A percentile compares a stretch with the other conserved stretches of the same genome.
phyloP scores from a whole-genome alignment of 305 asterid species.

The Fraxinus platypoda region DNA sequence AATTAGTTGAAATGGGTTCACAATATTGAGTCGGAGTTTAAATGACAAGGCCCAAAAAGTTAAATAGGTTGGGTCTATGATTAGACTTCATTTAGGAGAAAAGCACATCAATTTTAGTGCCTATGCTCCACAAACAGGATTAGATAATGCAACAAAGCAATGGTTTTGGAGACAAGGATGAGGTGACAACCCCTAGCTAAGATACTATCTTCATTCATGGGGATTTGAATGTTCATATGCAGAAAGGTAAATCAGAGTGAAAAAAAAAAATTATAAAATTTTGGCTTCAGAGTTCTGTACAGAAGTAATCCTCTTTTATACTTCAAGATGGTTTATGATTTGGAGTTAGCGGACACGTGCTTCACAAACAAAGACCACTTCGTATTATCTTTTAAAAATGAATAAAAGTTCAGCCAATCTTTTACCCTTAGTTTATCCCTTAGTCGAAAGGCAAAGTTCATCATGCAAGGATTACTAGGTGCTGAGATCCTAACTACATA shows the following conservation, averaged over 20 bases:
- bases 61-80: not conserved
- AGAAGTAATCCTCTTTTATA: not conserved
- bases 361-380: not conserved
- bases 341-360: not conserved
- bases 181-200: not conserved
- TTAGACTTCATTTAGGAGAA: not conserved
- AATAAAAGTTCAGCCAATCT: not conserved
- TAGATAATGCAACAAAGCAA: not conserved
- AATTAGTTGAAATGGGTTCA: no score
- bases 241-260: not conserved
- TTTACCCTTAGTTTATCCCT: not conserved
- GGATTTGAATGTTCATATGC: not conserved
- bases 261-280: no score
- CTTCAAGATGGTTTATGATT: not conserved
- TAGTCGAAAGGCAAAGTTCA: not conserved
- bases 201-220: not conserved
- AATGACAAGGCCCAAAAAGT: not conserved
- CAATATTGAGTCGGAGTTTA: not conserved
- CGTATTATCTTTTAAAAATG: not conserved
- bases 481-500: not conserved
- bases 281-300: not conserved
- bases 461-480: not conserved
- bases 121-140: not conserved
- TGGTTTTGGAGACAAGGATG: not conserved
- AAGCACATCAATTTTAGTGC: not conserved